Evolutionary conservation across 768 basidiomycete species (phyloP), one percentile per base, ranked within the genome.

Genomic region (Psilocybe cubensis): DNA sequence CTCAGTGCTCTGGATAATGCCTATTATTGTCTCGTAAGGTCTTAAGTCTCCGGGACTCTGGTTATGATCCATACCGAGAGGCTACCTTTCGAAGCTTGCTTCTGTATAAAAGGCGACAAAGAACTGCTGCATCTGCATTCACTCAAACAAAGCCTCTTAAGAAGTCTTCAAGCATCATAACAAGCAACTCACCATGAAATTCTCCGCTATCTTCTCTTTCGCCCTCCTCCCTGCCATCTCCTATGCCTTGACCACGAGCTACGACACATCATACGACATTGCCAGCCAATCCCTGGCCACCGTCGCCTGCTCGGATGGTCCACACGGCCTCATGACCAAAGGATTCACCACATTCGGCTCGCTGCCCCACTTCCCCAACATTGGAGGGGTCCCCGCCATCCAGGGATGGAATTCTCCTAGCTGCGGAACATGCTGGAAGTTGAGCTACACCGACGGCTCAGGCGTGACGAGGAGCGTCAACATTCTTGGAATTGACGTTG

Each of bases 401-500:
- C 68, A 67, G 3, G 80, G 78, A 23, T 88, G 73, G 70, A 76
- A 83, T 66, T 86, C 84, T 1, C 58, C 68, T 1, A 71, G 74
- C 42, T 89, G 87, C 63, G 85, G 84, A 1, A 77, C 79, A 24
- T 89, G 88, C 70, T 89, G 85, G 85, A 56, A 75, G 54, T 65
- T 88, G 59, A 79, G 79, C 3, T 87, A 78, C 70, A 74, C 74
- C 33, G 68, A 71, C 50, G 27, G 48, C 4, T 42, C 58, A 3
- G 74, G 74, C 3, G 61, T 53, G 1, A 64, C 63, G 23, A 76
- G 57, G 55, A 78, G 66, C 51, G 73, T 86, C 66, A 78, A 75
- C 40, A 66, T 87, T 10, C 68, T 81, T 2, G 86, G 80, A 0
- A 71, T 89, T 21, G 84, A 88, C 62, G 72, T 77, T 44, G 74